Conservation (phyloP, 2,329 filamentous ascomycete genomes). For the Microcera coccophila region DNA sequence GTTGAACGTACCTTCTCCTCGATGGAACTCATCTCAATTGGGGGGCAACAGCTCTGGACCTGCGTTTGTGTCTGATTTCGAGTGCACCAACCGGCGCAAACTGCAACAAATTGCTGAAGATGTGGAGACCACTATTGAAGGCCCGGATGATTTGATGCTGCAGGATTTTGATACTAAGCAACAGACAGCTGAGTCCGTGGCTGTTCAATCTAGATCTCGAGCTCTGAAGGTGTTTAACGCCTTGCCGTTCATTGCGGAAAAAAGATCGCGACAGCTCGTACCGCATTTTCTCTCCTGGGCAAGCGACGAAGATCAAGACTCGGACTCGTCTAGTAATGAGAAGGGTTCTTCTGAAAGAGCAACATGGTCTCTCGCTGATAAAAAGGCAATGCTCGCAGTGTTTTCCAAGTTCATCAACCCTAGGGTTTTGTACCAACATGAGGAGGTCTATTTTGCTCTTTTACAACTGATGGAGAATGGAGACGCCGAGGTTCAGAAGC, state of each 20-base stretch:
- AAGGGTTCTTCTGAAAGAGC: conserved; percentile 33
- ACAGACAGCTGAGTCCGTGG: conserved; percentile 45
- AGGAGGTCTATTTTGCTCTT: conserved; percentile 72
- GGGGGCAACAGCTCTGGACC: conserved; percentile 34
- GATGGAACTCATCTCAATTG: conserved; percentile 45
- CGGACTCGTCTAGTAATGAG: conserved; percentile 31
- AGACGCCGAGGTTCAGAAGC: conserved; percentile 83
- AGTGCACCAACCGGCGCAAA: conserved; percentile 71
- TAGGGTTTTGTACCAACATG: conserved; percentile 71
- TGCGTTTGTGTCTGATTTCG: conserved; percentile 65
- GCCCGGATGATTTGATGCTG: conserved; percentile 56
- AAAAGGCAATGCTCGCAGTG: conserved; percentile 75
- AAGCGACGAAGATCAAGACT: conserved; percentile 44
- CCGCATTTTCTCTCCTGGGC: conserved; percentile 84
- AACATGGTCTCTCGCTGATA: conserved; percentile 72
- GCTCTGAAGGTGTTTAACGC: conserved; percentile 74
- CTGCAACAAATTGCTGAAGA: conserved; percentile 51
- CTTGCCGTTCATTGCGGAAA: conserved; percentile 76
- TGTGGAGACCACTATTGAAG: conserved; percentile 50
- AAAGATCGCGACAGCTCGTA: conserved; percentile 76
- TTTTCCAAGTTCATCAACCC: conserved; percentile 87
- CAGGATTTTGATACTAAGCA: conserved; percentile 63
- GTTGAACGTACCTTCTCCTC: conserved; percentile 59
- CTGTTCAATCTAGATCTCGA: conserved; percentile 63
- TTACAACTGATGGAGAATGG: conserved; percentile 78